Evolutionary conservation across 306 rosid genomes (phyloP), one percentile per base, ranked within the genome.

Genomic region (Fragaria iinumae): DNA sequence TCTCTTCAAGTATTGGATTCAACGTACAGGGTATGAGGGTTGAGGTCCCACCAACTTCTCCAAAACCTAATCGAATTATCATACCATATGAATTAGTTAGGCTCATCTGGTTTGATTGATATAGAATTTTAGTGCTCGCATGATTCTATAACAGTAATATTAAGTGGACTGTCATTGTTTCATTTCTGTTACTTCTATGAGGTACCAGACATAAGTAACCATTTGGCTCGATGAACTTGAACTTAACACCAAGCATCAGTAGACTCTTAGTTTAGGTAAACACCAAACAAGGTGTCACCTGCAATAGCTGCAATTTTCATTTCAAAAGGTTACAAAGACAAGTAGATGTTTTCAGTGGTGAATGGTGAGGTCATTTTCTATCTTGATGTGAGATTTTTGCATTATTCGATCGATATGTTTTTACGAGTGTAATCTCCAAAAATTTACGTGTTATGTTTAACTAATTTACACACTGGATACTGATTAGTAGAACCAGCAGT

Each of bases 41-140:
- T 60, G 56, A 69, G 41, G 76, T 44, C 59, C 59, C 57, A 60
- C n/a, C 77, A 44, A 11, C 77, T 44, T 74, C 23, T 23, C 18
- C 27, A 12, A 25, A 43, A 59, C 53, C 10, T 16, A 27, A 38
- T 53, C 27, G 6, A 21, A 9, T 41, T 43, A 56, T 41, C 56
- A 56, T 55, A 39, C 59, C 11, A 8, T 3, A 18, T 13, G 11
- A 65, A 18, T 36, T 38, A 8, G 70, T 38, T 36, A 65, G 67
- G 48, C 48, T 27, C 27, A 27, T 27, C 27, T 27, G 27, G 27
- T 27, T 27, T 27, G 27, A 27, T 27, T 27, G 41, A 13, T 62
- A 13, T 62, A 62, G n/a, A 62, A 27, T 29, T 23, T 29, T 23
- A 21, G 11, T 29, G 18, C 7, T 65, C 14, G 2, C 25, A 18